Evolutionary conservation across 1,284 basidiomycete species (phyloP).

Genomic region (Rhodotorula sp.): DNA sequence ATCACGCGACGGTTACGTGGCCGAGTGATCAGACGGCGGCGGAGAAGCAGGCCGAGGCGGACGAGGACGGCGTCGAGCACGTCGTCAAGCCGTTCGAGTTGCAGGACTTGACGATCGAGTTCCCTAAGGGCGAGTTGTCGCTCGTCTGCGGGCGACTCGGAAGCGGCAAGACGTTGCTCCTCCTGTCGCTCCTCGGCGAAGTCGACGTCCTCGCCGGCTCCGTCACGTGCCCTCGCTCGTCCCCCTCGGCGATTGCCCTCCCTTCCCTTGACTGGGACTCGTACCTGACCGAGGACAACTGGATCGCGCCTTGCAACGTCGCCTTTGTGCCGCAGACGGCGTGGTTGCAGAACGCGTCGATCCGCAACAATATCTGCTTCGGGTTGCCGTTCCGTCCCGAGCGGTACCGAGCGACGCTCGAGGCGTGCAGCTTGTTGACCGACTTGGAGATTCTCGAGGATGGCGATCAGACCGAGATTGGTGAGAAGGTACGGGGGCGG

Average conservation of each 20-base stretch:
- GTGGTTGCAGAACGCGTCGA: conserved; percentile 88
- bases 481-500: conserved; percentile 60
- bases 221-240: conserved; percentile 74
- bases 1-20: conserved; percentile 85
- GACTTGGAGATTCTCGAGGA: conserved; percentile 94
- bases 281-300: conserved; percentile 58
- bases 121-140: conserved; percentile 72
- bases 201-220: conserved; percentile 79
- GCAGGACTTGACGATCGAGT: conserved; percentile 72
- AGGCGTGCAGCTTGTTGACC: conserved; percentile 69
- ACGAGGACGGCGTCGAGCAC: conserved; percentile 42
- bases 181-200: conserved; percentile 81
- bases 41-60: conserved; percentile 10
- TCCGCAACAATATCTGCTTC: conserved; percentile 92
- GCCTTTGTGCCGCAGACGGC: conserved; percentile 90
- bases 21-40: conserved; percentile 55
- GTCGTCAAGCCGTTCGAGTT: conserved; percentile 62
- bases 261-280: conserved; percentile 38
- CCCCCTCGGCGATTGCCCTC: conserved; percentile 71
- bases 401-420: conserved; percentile 73
- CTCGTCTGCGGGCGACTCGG: conserved; percentile 69
- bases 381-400: conserved; percentile 72
- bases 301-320: conserved; percentile 72
- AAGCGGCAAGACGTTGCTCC: conserved; percentile 68
- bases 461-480: conserved; percentile 88